These are phyloP conservation scores for Fusarium udum DNA, from an alignment of 2,329 filamentous ascomycete genomes.

Conservation along the genomic window DNA sequence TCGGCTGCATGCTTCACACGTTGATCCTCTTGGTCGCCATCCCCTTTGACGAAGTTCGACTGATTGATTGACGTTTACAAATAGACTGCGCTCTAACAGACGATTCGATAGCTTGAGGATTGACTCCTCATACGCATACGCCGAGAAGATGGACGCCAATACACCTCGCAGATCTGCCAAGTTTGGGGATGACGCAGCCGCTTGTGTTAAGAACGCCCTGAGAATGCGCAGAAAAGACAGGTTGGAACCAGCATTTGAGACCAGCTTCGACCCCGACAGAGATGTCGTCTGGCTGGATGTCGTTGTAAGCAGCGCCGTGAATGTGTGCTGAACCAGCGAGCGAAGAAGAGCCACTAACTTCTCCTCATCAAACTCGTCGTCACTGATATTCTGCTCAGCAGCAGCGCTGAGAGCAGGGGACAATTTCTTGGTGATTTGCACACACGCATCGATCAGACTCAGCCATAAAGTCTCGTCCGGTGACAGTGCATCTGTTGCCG, in stretches of 20 bases:
- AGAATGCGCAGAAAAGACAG: constrained; percentile 89
- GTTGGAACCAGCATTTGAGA: constrained; percentile 60
- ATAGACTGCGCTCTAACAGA: constrained; percentile 88
- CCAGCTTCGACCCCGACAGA: constrained; percentile 47
- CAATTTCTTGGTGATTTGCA: constrained; percentile 71
- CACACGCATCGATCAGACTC: constrained; percentile 67
- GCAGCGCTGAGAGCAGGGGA: constrained; percentile 62
- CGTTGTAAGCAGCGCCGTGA: constrained; percentile 83
- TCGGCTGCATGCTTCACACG: constrained; percentile 85
- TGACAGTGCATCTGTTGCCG: constrained; percentile 56
- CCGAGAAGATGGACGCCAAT: constrained; percentile 88
- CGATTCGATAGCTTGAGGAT: constrained; percentile 86
- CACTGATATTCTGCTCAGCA: constrained; percentile 39
- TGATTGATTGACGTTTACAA: constrained; percentile 81
- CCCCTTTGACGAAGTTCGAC: constrained; percentile 81
- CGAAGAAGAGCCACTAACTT: constrained; percentile 75
- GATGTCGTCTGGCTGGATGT: constrained; percentile 65
- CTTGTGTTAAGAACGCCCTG: constrained; percentile 85
- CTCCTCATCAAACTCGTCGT: constrained; percentile 59
- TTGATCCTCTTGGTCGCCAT: constrained; percentile 87
- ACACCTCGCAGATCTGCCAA: constrained; percentile 87
- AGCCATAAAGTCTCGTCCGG: constrained; percentile 68
- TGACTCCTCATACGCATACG: constrained; percentile 94
- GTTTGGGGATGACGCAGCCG: constrained; percentile 82
- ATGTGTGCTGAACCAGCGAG: constrained; percentile 85